Percentiles rank a stretch among this genome's conserved stretches.
Conservation (phyloP, 345 rosid genomes). For the Rhizophora mangle region DNA sequence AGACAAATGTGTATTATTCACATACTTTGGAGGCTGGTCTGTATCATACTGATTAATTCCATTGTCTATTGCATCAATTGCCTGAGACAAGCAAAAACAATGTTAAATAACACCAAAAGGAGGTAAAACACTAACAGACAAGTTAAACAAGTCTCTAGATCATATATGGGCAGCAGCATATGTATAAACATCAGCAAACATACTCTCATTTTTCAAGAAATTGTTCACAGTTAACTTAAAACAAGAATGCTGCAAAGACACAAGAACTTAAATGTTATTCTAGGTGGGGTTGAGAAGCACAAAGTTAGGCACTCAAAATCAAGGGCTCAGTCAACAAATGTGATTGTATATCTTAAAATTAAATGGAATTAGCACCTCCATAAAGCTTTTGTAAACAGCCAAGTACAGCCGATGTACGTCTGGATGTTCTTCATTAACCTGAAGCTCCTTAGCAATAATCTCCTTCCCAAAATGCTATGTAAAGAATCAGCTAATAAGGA, state of each 20-base stretch:
- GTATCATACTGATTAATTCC: slow-evolving; percentile 80
- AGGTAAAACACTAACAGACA: no score
- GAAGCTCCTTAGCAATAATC: slow-evolving; percentile 87
- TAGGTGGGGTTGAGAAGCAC: not conserved
- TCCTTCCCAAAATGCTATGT: slow-evolving; percentile 89
- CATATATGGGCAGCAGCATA: no score
- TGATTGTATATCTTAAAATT: not conserved
- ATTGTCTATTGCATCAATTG: slow-evolving; percentile 85
- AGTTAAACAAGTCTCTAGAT: no score
- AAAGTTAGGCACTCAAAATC: not conserved
- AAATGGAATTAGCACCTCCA: slow-evolving; percentile 51
- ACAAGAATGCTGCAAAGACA: no score
- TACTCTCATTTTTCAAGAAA: no score
- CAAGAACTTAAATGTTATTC: no score
- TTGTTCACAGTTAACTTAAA: no score
- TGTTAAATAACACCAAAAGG: not conserved
- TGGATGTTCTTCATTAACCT: slow-evolving; percentile 63
- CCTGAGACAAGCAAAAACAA: slow-evolving; percentile 31
- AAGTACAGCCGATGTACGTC: slow-evolving; percentile 71
- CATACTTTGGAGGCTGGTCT: slow-evolving; percentile 80
- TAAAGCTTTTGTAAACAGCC: slow-evolving; percentile 86
- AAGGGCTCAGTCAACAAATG: not conserved
- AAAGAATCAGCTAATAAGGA: slow-evolving; percentile 6
- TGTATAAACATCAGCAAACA: no score
- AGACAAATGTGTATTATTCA: slow-evolving; percentile 78